phyloP scores from a whole-genome alignment of 1,284 basidiomycete genomes.

The Trametes hirsuta region DNA sequence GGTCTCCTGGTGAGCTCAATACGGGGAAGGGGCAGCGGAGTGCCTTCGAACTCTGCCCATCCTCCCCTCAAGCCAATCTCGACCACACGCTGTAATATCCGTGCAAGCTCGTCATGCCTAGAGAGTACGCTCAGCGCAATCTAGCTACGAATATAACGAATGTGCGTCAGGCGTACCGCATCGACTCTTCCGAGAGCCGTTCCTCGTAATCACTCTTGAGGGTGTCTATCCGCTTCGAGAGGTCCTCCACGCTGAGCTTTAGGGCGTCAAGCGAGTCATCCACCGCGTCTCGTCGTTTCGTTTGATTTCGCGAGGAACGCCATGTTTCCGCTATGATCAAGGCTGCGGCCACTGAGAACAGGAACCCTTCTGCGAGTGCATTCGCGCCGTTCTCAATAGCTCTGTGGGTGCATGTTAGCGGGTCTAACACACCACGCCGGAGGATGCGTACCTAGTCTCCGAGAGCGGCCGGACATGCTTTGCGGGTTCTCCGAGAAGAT shows the following conservation, averaged over 20 bases:
- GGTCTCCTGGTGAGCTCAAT: conserved; percentile 37
- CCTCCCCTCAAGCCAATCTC: conserved; percentile 72
- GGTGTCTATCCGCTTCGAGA: conserved; percentile 49
- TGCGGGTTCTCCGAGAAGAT: conserved; percentile 79
- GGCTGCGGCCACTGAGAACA: conserved; percentile 78
- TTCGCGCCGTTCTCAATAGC: conserved; percentile 91
- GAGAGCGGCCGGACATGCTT: conserved; percentile 82
- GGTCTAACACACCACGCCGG: background rate
- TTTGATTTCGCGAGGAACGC: conserved; percentile 73
- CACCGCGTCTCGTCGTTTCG: conserved; percentile 75
- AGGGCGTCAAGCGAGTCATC: conserved; percentile 75
- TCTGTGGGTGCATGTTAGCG: conserved; percentile 43
- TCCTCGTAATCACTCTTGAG: conserved; percentile 51
- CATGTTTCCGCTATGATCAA: conserved; percentile 83
- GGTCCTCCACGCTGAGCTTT: conserved; percentile 46
- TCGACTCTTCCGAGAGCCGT: conserved; percentile 44
- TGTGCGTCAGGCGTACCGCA: conserved; percentile 47
- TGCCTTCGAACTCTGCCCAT: conserved; percentile 65
- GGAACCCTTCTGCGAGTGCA: conserved; percentile 83
- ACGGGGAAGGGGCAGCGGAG: conserved; percentile 53
- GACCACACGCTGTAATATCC: conserved; percentile 71
- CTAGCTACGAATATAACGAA: background rate
- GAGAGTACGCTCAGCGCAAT: background rate
- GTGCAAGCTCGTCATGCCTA: conserved; percentile 67
- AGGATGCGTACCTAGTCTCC: conserved; percentile 64